phyloP scores from a whole-genome alignment of 2,329 filamentous ascomycete genomes.

The Fragosphaeria purpurea region DNA sequence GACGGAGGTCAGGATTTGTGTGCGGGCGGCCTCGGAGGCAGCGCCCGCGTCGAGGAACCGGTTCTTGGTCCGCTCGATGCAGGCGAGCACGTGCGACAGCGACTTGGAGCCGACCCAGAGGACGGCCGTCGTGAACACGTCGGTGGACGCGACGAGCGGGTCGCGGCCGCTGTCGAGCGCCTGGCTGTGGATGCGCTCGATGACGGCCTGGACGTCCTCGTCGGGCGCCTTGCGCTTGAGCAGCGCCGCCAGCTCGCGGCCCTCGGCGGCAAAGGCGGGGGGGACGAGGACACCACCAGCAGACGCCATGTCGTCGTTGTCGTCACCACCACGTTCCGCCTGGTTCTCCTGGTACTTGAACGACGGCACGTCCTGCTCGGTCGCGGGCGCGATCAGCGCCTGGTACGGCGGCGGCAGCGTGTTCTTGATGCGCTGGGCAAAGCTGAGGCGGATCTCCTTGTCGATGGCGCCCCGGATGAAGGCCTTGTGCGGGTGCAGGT shows the following conservation, averaged over 20 bases:
- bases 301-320: neutral
- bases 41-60: conserved; percentile 71
- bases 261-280: conserved; percentile 60
- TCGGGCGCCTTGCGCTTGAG: conserved; percentile 78
- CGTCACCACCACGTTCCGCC: neutral
- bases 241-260: conserved; percentile 68
- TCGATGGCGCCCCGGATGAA: conserved; percentile 87
- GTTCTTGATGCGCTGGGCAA: conserved; percentile 90
- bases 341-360: conserved; percentile 61
- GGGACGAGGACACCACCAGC: neutral
- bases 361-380: conserved; percentile 90
- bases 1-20: conserved; percentile 83
- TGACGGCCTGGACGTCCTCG: conserved; percentile 72
- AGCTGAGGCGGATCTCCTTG: conserved; percentile 93
- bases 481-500: conserved; percentile 78
- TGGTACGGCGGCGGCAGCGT: conserved; percentile 82
- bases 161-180: conserved; percentile 61
- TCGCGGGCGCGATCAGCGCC: conserved; percentile 71
- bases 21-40: conserved; percentile 62
- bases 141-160: conserved; percentile 75
- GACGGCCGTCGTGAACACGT: conserved; percentile 88
- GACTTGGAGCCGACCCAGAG: conserved; percentile 93
- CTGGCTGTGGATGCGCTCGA: conserved; percentile 71
- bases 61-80: conserved; percentile 90
- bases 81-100: conserved; percentile 87